Base-by-base conservation (phyloP, 495 filamentous ascomycete genomes). In the Penicillium angulare region DNA sequence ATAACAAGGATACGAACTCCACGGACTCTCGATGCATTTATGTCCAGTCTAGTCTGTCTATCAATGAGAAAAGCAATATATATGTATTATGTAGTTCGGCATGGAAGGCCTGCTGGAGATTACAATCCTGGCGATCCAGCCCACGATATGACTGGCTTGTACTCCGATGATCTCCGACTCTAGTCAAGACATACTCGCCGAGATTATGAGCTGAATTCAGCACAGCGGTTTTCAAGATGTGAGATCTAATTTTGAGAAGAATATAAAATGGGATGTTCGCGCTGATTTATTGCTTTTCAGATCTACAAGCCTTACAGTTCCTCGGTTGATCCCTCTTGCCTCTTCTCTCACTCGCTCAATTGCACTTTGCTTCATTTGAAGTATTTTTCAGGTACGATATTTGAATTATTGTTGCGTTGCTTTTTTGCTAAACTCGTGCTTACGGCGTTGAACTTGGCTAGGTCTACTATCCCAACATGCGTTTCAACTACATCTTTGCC, bases 401-500 rank as follows among this genome's bases (percentile, higher is more conserved):
- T n/a, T n/a, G n/a, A n/a, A n/a, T n/a, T n/a, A n/a, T n/a, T n/a
- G n/a, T n/a, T n/a, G n/a, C n/a, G n/a, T n/a, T n/a, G n/a, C n/a
- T n/a, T n/a, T n/a, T n/a, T n/a, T n/a, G n/a, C n/a, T n/a, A n/a
- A n/a, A n/a, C n/a, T n/a, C n/a, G n/a, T n/a, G n/a, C n/a, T n/a
- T n/a, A n/a, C n/a, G n/a, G n/a, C n/a, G n/a, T n/a, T n/a, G n/a
- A n/a, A n/a, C n/a, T n/a, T n/a, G n/a, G 27, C 13, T 31, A 45
- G 20, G 21, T 31, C 15, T 42, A 13, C 32, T 40, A 43, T 26
- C 43, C 23, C 27, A 47, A 43, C 3, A 54, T 57, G 66, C 62
- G 41, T 12, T 29, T 53, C 18, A 43, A 50, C 21, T 50, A 49
- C 36, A 20, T 57, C 7, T 31, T 53, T 29, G 50, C 55, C 26